Percentiles rank a stretch among this genome's conserved stretches.
Evolutionary conservation across 108 stramenopile species (phyloP).

Genomic region (Pelagomonas calceolata): DNA sequence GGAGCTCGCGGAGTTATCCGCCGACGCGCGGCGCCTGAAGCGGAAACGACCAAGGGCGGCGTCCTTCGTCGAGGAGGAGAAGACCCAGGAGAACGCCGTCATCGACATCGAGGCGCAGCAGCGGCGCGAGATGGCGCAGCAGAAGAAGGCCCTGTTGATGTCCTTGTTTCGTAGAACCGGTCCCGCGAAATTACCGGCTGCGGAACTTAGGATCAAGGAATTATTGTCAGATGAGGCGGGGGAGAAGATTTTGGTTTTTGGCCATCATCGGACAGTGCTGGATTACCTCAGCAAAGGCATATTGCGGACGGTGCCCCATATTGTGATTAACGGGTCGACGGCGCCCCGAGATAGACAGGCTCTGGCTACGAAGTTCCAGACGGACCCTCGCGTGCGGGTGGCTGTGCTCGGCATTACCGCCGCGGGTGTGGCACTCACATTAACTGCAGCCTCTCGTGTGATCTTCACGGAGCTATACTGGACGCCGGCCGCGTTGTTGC

Average conservation of each 20-base stretch:
- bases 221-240: constrained; percentile 3
- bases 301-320: constrained; percentile 48
- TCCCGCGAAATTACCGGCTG: background rate
- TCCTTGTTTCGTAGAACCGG: background rate
- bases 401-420: constrained; percentile 90
- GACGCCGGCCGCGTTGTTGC: constrained; percentile 91
- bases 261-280: constrained; percentile 81
- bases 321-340: constrained; percentile 86
- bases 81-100: too few species aligned
- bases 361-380: constrained; percentile 78
- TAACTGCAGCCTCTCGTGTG: constrained; percentile 90
- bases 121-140: background rate
- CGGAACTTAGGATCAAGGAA: too few species aligned
- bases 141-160: background rate
- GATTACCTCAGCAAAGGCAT: constrained; percentile 53
- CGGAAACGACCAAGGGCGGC: too few species aligned
- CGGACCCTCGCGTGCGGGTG: constrained; percentile 62
- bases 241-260: constrained; percentile 87
- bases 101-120: too few species aligned
- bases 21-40: too few species aligned
- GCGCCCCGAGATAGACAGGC: constrained; percentile 68
- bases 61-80: too few species aligned
- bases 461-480: constrained; percentile 95
- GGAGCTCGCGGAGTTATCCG: too few species aligned
- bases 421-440: constrained; percentile 92